phyloP scores from a whole-genome alignment of 106 monocot species.

The Triglochin maritima region DNA sequence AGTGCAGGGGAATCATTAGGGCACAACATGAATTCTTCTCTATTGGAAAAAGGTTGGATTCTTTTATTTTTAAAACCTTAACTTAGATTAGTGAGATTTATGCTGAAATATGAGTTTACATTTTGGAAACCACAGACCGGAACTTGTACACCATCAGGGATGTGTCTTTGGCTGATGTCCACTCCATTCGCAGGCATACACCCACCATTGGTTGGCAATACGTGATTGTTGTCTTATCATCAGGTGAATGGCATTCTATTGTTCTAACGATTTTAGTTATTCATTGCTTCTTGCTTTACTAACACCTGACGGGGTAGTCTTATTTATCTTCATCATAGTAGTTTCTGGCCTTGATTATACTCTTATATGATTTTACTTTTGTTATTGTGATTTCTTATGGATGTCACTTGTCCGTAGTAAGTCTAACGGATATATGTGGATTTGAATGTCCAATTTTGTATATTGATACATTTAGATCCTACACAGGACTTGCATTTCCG shows the following conservation, averaged over 20 bases:
- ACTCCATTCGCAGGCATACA: slow-evolving; percentile 66
- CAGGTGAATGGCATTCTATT: slow-evolving; percentile 41
- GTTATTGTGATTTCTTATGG: background rate
- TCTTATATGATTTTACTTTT: background rate
- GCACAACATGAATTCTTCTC: slow-evolving; percentile 14
- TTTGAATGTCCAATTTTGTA: background rate
- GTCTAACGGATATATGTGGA: no score
- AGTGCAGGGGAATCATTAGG: slow-evolving; percentile 38
- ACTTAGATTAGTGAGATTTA: background rate
- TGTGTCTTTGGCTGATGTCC: slow-evolving; percentile 53
- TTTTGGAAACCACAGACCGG: slow-evolving; percentile 45
- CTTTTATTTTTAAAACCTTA: background rate
- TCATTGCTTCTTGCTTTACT: background rate
- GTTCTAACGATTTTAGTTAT: background rate
- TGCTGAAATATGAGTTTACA: background rate
- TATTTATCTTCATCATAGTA: background rate
- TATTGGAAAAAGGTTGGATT: slow-evolving; percentile 49
- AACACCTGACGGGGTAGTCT: background rate
- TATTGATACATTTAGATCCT: background rate
- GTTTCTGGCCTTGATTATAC: no score
- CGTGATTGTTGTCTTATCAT: slow-evolving; percentile 79
- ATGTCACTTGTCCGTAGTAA: no score
- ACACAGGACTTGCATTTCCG: slow-evolving; percentile 77
- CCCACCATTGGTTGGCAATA: slow-evolving; percentile 83
- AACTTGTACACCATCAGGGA: slow-evolving; percentile 63